Percentiles rank a stretch among this genome's conserved stretches.
Evolutionary conservation across 2,329 filamentous ascomycete genomes (phyloP).

Genomic region (Alternaria incomplexa): DNA sequence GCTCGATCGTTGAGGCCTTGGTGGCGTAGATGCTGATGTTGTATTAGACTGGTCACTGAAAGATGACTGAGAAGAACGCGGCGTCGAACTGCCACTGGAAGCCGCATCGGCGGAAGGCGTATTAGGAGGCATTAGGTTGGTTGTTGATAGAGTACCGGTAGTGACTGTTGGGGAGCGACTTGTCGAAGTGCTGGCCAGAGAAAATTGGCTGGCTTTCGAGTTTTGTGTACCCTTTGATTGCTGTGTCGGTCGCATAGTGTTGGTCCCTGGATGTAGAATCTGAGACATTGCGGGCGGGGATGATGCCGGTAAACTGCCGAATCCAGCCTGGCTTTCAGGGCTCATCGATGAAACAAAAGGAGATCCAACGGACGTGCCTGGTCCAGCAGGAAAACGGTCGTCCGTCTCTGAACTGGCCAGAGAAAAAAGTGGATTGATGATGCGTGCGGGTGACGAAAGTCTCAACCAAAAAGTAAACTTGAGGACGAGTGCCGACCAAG

Average conservation of each 20-base stretch:
- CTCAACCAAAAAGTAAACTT: background rate
- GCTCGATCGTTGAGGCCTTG: slow-evolving; percentile 17
- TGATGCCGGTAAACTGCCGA: slow-evolving; percentile 24
- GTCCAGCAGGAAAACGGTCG: background rate
- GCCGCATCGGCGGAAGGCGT: slow-evolving; percentile 13
- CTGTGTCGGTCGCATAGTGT: slow-evolving; percentile 21
- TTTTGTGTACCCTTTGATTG: slow-evolving; percentile 27
- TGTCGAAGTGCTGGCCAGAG: slow-evolving; percentile 7
- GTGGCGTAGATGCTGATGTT: slow-evolving; percentile 21
- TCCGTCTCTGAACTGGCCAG: slow-evolving; percentile 1
- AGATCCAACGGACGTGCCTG: background rate
- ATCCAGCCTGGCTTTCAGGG: slow-evolving; percentile 17
- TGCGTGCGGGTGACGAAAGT: background rate
- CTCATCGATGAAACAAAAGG: slow-evolving; percentile 17
- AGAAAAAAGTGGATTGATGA: background rate
- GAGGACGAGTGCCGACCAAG: background rate
- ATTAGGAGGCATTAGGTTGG: slow-evolving; percentile 7
- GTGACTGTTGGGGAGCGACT: slow-evolving; percentile 2
- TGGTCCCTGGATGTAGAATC: slow-evolving; percentile 17
- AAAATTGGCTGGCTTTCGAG: slow-evolving; percentile 1
- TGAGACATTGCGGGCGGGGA: slow-evolving; percentile 28
- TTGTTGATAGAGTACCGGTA: background rate
- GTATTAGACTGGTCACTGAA: slow-evolving; percentile 21
- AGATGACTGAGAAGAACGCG: slow-evolving; percentile 24
- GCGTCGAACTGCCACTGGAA: slow-evolving; percentile 24